A percentile compares a stretch with the other conserved stretches of the same genome.
These are phyloP conservation scores for Crotalaria pallida DNA, from an alignment of 306 rosid species.

Conservation along the genomic window DNA sequence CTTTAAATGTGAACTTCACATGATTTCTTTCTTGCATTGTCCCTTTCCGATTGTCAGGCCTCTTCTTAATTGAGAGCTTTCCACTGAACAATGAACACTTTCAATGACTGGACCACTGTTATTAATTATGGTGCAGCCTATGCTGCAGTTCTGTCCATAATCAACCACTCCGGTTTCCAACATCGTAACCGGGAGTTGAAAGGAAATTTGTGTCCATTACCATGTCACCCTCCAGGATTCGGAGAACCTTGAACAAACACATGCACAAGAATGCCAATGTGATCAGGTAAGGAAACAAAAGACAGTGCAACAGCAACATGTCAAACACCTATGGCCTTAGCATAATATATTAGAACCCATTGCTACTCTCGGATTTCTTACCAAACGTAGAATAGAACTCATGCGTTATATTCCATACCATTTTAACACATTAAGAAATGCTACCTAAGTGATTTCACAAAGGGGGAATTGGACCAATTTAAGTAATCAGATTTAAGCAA, in stretches of 20 bases:
- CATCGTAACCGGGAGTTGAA: constrained; percentile 48
- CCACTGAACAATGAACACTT: constrained; percentile 42
- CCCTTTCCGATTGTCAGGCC: constrained; percentile 48
- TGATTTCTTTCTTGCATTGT: constrained; percentile 37
- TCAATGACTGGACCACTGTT: constrained; percentile 37
- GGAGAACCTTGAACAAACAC: constrained; percentile 54
- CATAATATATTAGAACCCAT: neutral
- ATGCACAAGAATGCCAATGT: neutral
- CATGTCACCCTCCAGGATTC: constrained; percentile 80
- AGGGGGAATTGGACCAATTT: neutral
- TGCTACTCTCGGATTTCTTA: neutral
- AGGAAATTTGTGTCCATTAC: constrained; percentile 59
- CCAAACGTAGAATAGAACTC: too few relatives aligned
- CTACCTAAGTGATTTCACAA: neutral
- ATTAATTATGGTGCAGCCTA: constrained; percentile 37
- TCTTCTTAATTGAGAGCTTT: constrained; percentile 43
- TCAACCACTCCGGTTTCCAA: constrained; percentile 57
- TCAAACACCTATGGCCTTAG: neutral
- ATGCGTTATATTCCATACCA: too few relatives aligned
- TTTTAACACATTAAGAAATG: too few relatives aligned
- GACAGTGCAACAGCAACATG: neutral
- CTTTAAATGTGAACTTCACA: constrained; percentile 42
- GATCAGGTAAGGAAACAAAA: neutral
- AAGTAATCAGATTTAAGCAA: neutral
- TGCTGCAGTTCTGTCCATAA: constrained; percentile 45